These are phyloP conservation scores for Zasmidium cellare DNA, from an alignment of 2,329 filamentous ascomycete genomes.

Conservation along the genomic window DNA sequence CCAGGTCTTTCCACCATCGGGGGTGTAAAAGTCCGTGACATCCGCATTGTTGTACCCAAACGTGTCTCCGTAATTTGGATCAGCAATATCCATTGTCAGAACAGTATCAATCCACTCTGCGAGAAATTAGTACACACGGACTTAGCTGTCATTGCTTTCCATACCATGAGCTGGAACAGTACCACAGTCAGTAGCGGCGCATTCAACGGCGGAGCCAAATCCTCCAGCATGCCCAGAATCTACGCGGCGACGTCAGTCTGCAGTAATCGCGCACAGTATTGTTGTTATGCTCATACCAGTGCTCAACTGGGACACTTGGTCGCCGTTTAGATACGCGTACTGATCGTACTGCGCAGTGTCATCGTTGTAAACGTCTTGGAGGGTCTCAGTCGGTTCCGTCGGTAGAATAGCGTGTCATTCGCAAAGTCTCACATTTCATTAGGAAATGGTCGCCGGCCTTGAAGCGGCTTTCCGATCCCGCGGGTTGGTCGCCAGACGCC, in stretches of 20 bases:
- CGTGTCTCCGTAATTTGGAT: background rate
- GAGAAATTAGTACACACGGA: background rate
- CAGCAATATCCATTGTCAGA: background rate
- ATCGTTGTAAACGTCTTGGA: background rate
- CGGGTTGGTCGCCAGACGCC: background rate
- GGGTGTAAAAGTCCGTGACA: background rate
- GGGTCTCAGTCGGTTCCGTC: too few species aligned
- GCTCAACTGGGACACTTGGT: too few species aligned
- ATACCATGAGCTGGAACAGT: background rate
- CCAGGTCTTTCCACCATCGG: background rate
- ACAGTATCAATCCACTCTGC: background rate
- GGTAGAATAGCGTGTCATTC: background rate
- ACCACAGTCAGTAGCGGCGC: background rate
- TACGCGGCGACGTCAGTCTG: too few species aligned
- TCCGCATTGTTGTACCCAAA: background rate
- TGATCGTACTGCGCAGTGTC: too few species aligned
- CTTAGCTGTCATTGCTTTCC: background rate
- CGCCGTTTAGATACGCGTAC: too few species aligned
- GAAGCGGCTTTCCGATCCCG: background rate
- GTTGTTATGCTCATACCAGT: too few species aligned
- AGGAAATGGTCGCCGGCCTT: background rate
- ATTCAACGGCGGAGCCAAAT: too few species aligned
- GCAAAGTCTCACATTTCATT: background rate
- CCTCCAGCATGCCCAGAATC: too few species aligned
- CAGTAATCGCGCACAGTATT: too few species aligned